Evolutionary conservation across 2,329 filamentous ascomycete genomes (phyloP).

Genomic region (Aciculosporium take): DNA sequence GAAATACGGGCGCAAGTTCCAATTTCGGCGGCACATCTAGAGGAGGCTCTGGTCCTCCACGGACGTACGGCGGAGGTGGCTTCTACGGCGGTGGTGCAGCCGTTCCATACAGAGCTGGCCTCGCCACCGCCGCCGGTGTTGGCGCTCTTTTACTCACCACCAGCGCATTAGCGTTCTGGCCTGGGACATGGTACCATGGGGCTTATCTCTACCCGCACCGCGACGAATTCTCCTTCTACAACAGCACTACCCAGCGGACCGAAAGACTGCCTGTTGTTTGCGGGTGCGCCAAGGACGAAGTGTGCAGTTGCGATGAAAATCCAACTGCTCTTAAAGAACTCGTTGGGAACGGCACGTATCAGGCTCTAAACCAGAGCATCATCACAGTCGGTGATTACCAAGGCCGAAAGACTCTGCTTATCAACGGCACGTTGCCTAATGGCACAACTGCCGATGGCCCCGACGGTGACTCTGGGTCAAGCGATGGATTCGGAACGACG

Average conservation of each 20-base stretch:
- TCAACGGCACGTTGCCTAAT: slow-evolving; percentile 65
- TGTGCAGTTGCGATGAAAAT: slow-evolving; percentile 58
- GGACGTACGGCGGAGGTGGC: slow-evolving; percentile 43
- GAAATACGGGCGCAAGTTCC: slow-evolving; percentile 16
- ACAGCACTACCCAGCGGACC: slow-evolving; percentile 28
- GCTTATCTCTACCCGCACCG: slow-evolving; percentile 43
- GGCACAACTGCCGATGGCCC: slow-evolving; percentile 36
- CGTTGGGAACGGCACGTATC: slow-evolving; percentile 50
- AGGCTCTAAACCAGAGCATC: slow-evolving; percentile 43
- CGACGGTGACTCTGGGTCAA: too few species aligned
- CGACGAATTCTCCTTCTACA: slow-evolving; percentile 33
- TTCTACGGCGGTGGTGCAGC: slow-evolving; percentile 55
- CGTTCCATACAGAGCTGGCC: slow-evolving; percentile 46
- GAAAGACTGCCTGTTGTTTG: slow-evolving; percentile 23
- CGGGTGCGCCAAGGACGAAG: slow-evolving; percentile 35
- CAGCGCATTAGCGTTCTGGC: slow-evolving; percentile 41
- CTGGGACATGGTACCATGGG: slow-evolving; percentile 49
- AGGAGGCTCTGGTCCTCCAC: slow-evolving; percentile 42
- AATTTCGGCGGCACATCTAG: slow-evolving; percentile 38
- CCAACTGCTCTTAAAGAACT: slow-evolving; percentile 40
- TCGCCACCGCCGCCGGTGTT: slow-evolving; percentile 35
- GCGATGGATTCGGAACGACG: slow-evolving; percentile 17
- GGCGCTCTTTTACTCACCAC: slow-evolving; percentile 37
- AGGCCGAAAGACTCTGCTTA: slow-evolving; percentile 40
- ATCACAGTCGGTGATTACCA: slow-evolving; percentile 38